Evolutionary conservation across 306 rosid species (phyloP).

Genomic region (Lotus japonicus): DNA sequence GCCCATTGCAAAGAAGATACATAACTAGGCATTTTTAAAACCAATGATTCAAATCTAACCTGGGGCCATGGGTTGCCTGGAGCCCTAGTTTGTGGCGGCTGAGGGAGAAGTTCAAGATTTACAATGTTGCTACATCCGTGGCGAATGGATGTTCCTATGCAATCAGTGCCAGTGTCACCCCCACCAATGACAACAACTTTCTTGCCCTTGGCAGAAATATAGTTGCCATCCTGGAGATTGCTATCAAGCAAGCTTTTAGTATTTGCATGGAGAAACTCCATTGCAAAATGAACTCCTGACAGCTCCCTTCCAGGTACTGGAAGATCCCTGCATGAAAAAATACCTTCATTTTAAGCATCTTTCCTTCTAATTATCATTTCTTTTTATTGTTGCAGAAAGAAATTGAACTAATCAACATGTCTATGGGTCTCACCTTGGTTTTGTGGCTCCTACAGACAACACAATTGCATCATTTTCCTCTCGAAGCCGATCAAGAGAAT

Average conservation of each 20-base stretch:
- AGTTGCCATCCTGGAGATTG: constrained; percentile 69
- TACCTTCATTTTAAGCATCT: not conserved
- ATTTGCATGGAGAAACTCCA: constrained; percentile 95
- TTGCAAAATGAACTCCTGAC: constrained; percentile 90
- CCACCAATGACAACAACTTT: constrained; percentile 96
- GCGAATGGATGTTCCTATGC: constrained; percentile 92
- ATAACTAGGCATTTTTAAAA: not conserved
- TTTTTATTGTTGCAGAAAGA: not conserved
- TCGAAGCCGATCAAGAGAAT: constrained; percentile 62
- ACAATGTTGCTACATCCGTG: constrained; percentile 70
- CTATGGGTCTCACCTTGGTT: constrained; percentile 63
- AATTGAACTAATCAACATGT: not conserved
- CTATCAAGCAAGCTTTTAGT: constrained; percentile 98
- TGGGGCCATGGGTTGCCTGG: constrained; percentile 99
- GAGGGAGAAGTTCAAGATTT: constrained; percentile 74
- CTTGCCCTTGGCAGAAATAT: constrained; percentile 93
- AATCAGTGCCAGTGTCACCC: constrained; percentile 99
- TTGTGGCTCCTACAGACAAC: constrained; percentile 91
- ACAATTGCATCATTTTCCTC: constrained; percentile 79
- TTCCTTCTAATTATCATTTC: not conserved
- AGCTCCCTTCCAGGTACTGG: constrained; percentile 92
- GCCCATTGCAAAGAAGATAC: not conserved
- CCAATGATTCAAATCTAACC: constrained; percentile 39
- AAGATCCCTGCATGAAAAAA: constrained; percentile 66
- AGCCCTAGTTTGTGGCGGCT: constrained; percentile 82